phyloP scores from a whole-genome alignment of 208 protist species.

The Acanthamoeba healyi region DNA sequence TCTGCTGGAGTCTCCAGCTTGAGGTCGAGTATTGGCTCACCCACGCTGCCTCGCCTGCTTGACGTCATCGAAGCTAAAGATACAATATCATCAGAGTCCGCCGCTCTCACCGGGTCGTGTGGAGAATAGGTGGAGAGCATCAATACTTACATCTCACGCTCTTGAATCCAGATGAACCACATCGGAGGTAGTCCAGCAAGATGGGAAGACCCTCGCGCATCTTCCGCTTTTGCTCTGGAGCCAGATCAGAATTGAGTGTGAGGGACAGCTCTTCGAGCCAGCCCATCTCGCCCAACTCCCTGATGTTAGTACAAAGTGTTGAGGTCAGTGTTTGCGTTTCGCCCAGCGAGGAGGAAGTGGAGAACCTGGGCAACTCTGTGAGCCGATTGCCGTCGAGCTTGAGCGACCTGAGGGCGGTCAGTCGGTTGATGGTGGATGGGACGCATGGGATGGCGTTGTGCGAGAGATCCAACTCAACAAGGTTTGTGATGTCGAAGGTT shows the following conservation, averaged over 20 bases:
- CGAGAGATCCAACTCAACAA: background rate
- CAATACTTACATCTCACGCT: too few species aligned
- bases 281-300: background rate
- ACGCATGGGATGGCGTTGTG: background rate
- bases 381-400: background rate
- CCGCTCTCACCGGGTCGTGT: too few species aligned
- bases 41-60: background rate
- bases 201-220: background rate
- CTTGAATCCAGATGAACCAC: too few species aligned
- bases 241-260: background rate
- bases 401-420: background rate
- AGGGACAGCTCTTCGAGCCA: slow-evolving; percentile 1
- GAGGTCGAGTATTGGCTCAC: background rate
- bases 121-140: too few species aligned
- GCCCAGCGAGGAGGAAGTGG: background rate
- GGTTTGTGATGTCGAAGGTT: background rate
- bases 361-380: background rate
- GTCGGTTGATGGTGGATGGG: background rate
- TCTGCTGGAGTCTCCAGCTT: background rate
- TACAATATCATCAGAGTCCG: too few species aligned
- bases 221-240: background rate
- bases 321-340: too few species aligned
- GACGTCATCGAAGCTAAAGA: too few species aligned
- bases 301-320: background rate
- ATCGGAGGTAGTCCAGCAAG: background rate